phyloP scores from a whole-genome alignment of 768 basidiomycete species.

The Russula lepida region DNA sequence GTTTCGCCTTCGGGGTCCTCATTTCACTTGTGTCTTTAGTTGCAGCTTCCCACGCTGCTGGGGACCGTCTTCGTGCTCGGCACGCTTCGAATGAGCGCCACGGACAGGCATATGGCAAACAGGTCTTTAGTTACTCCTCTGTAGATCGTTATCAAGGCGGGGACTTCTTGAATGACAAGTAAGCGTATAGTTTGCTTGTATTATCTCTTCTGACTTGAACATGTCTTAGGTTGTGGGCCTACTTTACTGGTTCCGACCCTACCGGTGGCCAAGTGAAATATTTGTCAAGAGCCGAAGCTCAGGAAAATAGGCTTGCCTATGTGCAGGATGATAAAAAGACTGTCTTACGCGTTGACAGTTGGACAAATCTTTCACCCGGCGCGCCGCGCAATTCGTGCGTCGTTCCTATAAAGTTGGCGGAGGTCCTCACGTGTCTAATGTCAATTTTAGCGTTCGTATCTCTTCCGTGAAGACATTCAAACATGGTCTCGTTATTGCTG shows the following conservation, averaged over 20 bases:
- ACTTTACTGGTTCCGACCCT: background rate
- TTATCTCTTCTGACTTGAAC: background rate
- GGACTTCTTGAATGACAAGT: background rate
- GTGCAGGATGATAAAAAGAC: background rate
- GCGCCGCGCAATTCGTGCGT: conserved; percentile 12
- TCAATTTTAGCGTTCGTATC: background rate
- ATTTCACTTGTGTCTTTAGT: background rate
- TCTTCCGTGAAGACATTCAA: background rate
- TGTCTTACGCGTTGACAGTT: background rate
- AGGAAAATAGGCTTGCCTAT: background rate
- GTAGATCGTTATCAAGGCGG: background rate
- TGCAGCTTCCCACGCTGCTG: background rate
- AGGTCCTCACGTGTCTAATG: background rate
- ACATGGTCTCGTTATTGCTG: background rate
- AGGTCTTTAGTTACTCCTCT: background rate
- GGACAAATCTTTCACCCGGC: background rate
- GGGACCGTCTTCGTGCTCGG: background rate
- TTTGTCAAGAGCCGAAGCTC: background rate
- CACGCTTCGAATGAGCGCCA: background rate
- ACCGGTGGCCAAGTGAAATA: background rate
- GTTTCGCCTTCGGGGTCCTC: background rate
- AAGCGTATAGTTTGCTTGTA: background rate
- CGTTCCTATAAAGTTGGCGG: no score
- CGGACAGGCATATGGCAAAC: background rate
- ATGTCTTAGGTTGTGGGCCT: background rate